Percentiles rank a stretch among this genome's conserved stretches.
Evolutionary conservation across 768 basidiomycete species (phyloP).

Genomic region (Tricholoma matsutake): DNA sequence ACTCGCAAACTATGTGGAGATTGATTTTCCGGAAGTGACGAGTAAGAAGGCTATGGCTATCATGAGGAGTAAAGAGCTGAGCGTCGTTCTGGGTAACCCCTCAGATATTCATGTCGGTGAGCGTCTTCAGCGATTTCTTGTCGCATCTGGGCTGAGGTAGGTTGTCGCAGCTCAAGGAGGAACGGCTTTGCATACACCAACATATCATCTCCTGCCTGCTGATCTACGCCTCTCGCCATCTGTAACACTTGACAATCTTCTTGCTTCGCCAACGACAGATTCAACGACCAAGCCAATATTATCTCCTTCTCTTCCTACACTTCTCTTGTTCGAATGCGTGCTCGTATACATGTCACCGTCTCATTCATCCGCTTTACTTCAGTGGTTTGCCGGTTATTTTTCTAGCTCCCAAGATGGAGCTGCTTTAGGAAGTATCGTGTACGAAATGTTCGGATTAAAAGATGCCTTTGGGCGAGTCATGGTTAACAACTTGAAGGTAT

Average conservation of each 20-base stretch:
- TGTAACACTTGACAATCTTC: constrained; percentile 40
- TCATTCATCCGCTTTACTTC: constrained; percentile 55
- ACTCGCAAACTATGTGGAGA: constrained; percentile 70
- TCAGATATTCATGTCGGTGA: constrained; percentile 42
- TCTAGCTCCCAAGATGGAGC: constrained; percentile 19
- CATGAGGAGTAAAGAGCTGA: constrained; percentile 60
- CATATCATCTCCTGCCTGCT: constrained; percentile 70
- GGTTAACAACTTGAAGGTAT: constrained; percentile 80
- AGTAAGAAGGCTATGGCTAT: constrained; percentile 81
- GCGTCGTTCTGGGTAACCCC: constrained; percentile 43
- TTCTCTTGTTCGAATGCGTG: constrained; percentile 91
- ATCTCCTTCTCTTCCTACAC: constrained; percentile 66
- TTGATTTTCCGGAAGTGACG: constrained; percentile 89
- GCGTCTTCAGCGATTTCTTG: constrained; percentile 6
- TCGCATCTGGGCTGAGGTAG: constrained; percentile 4
- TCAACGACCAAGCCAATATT: constrained; percentile 35
- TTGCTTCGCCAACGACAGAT: constrained; percentile 18
- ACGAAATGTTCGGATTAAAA: constrained; percentile 90
- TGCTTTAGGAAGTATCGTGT: constrained; percentile 61
- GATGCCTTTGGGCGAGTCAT: constrained; percentile 94
- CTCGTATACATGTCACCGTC: constrained; percentile 79
- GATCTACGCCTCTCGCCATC: constrained; percentile 69
- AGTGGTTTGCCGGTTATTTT: constrained; percentile 70
- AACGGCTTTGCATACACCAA: constrained; percentile 47
- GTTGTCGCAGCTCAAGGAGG: constrained; percentile 55